Percentiles rank a stretch among this genome's conserved stretches.
Evolutionary conservation across 345 rosid genomes (phyloP).

Genomic region (Syzygium jambos): DNA sequence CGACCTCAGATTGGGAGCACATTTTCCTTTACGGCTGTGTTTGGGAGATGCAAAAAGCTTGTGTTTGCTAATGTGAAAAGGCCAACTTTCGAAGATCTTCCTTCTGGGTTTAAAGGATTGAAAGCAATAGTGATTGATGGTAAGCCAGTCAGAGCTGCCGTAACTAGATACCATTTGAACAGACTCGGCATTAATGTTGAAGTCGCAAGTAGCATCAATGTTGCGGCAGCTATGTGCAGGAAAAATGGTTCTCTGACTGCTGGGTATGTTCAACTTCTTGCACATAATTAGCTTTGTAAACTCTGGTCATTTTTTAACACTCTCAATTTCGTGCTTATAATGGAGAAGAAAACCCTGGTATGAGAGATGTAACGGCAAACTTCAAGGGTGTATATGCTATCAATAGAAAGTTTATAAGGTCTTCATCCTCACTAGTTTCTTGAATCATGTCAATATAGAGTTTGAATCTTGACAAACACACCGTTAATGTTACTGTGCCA

Average conservation of each 20-base stretch:
- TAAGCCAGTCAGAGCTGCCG: constrained; percentile 88
- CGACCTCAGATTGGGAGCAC: constrained; percentile 81
- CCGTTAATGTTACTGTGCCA: background rate
- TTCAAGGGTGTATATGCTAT: background rate
- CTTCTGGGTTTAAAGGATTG: constrained; percentile 62
- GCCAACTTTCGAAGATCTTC: constrained; percentile 54
- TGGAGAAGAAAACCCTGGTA: background rate
- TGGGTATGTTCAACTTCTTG: constrained; percentile 33
- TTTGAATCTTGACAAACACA: background rate
- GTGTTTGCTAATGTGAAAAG: constrained; percentile 26
- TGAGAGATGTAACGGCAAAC: background rate
- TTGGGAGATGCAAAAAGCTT: constrained; percentile 42
- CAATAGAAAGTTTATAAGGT: background rate
- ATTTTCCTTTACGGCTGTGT: constrained; percentile 64
- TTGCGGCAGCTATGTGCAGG: constrained; percentile 20
- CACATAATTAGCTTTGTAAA: background rate
- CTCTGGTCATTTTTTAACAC: background rate
- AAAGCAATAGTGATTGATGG: constrained; percentile 79
- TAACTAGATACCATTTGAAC: constrained; percentile 78
- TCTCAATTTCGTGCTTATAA: background rate
- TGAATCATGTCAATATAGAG: background rate
- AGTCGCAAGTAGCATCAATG: constrained; percentile 42
- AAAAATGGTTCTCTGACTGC: constrained; percentile 40
- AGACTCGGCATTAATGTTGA: constrained; percentile 82
- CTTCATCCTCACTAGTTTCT: background rate